These are phyloP conservation scores for Phytophthora pini DNA, from an alignment of 352 stramenopile species.

Conservation along the genomic window DNA sequence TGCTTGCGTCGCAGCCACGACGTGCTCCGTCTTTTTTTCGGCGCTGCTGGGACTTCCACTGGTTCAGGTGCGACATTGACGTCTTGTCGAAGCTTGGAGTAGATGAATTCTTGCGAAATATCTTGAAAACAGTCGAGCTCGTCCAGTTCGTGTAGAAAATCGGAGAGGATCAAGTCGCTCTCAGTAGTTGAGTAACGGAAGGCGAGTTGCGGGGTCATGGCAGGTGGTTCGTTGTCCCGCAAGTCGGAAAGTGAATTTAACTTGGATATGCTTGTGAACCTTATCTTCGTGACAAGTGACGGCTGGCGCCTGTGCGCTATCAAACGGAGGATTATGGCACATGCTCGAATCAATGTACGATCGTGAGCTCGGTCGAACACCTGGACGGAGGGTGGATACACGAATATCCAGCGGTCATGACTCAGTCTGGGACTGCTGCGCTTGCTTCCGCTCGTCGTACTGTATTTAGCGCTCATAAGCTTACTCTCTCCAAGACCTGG, in stretches of 20 bases:
- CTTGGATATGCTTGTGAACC: background rate
- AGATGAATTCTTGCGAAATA: background rate
- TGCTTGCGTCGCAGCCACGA: slow-evolving; percentile 39
- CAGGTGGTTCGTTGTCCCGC: slow-evolving; percentile 8
- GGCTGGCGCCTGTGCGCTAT: background rate
- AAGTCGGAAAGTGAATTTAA: slow-evolving; percentile 29
- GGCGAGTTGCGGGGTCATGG: slow-evolving; percentile 10
- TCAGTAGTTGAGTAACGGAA: background rate
- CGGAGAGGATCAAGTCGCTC: slow-evolving; percentile 16
- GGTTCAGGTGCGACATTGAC: background rate
- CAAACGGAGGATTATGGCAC: slow-evolving; percentile 2
- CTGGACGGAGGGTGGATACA: slow-evolving; percentile 2
- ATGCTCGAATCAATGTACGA: background rate
- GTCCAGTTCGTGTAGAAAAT: slow-evolving; percentile 33
- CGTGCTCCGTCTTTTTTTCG: slow-evolving; percentile 15
- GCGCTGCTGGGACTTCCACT: background rate
- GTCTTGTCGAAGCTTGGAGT: slow-evolving; percentile 1
- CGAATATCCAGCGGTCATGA: background rate
- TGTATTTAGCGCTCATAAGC: no score
- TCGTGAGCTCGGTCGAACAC: background rate
- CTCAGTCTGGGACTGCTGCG: background rate
- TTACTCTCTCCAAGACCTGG: no score
- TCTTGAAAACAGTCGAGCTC: slow-evolving; percentile 13
- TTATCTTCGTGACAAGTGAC: background rate
- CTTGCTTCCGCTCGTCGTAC: no score